Evolutionary conservation across 179 eudicot species (phyloP).

Genomic region (Corrigiola litoralis): DNA sequence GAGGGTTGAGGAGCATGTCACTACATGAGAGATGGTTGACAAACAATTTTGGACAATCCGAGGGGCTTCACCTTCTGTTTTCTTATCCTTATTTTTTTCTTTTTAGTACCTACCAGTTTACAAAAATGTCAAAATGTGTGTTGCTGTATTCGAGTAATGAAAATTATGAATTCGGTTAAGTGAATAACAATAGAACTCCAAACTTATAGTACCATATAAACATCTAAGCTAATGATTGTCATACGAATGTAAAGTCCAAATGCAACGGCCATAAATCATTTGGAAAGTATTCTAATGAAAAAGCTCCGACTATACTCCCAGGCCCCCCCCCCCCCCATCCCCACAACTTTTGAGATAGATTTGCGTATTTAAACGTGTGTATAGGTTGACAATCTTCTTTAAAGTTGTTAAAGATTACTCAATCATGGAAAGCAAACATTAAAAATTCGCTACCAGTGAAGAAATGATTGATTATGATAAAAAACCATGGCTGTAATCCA

Average conservation of each 20-base stretch:
- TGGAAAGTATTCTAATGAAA: constrained; percentile 2
- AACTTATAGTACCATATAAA: background rate
- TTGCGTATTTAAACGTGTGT: constrained; percentile 15
- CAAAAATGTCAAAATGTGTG: no score
- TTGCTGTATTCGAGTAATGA: no score
- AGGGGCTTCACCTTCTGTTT: no score
- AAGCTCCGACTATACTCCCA: background rate
- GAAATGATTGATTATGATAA: constrained; percentile 16
- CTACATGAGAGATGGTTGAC: no score
- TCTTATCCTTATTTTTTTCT: no score
- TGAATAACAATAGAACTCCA: no score
- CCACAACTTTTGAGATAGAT: constrained; percentile 17
- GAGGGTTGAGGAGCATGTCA: no score
- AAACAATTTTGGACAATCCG: no score
- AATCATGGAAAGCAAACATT: constrained; percentile 18
- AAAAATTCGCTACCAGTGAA: constrained; percentile 2
- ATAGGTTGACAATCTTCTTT: constrained; percentile 17
- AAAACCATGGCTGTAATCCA: constrained; percentile 29
- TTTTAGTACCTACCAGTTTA: no score
- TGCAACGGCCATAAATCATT: constrained; percentile 12
- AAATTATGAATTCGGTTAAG: no score
- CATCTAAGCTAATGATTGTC: background rate
- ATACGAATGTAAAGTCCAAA: background rate
- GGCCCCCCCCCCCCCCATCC: background rate
- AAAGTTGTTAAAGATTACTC: constrained; percentile 19